Conservation (phyloP, 345 rosid genomes). For the Kernera saxatilis region DNA sequence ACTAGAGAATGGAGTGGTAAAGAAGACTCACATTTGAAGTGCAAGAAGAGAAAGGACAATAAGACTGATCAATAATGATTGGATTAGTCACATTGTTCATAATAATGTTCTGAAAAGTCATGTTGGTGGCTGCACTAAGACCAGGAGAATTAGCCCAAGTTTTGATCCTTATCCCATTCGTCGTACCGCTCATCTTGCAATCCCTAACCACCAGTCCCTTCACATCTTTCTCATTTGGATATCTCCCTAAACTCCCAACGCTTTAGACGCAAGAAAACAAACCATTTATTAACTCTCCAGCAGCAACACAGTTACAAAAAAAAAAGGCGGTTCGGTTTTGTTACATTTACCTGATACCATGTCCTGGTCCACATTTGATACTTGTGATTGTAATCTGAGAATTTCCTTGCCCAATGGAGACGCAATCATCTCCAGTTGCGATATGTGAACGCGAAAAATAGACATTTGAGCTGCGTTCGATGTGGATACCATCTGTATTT, state of each 20-base stretch:
- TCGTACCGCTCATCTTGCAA: conserved; percentile 40
- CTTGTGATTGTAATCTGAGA: conserved; percentile 29
- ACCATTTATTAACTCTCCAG: neutral
- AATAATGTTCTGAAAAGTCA: conserved; percentile 48
- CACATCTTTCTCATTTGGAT: conserved; percentile 45
- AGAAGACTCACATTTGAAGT: conserved; percentile 32
- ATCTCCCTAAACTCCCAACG: conserved; percentile 58
- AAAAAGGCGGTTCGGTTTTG: neutral
- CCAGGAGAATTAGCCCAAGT: conserved; percentile 60
- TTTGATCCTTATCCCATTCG: conserved; percentile 56
- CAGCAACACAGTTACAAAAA: neutral
- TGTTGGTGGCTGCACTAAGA: conserved; percentile 49
- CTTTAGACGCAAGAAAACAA: conserved; percentile 20
- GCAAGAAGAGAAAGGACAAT: conserved; percentile 49
- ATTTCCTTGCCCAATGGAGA: conserved; percentile 39
- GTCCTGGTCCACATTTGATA: conserved; percentile 43
- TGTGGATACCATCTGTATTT: conserved; percentile 59
- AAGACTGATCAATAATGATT: conserved; percentile 53
- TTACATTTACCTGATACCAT: conserved; percentile 31
- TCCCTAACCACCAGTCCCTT: conserved; percentile 46
- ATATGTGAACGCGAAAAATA: conserved; percentile 30
- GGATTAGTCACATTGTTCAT: conserved; percentile 54
- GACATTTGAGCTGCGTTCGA: conserved; percentile 32
- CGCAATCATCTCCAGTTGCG: conserved; percentile 58
- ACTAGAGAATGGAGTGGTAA: neutral